phyloP scores from a whole-genome alignment of 306 rosid genomes.

The Spatholobus suberectus region DNA sequence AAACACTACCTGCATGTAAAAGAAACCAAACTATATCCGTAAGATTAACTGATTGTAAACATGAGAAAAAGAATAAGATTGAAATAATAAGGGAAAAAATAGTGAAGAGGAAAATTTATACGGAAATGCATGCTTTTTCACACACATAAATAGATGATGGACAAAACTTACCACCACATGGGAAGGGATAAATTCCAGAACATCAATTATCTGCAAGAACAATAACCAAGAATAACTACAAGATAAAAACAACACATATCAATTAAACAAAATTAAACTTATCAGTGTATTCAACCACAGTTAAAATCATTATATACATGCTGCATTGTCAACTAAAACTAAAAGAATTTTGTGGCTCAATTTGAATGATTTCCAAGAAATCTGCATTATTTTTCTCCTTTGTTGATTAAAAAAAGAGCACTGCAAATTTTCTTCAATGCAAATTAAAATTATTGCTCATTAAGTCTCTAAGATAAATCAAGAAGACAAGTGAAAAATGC shows the following conservation, averaged over 20 bases:
- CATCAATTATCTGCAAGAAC: constrained; percentile 87
- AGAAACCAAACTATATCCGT: constrained; percentile 39
- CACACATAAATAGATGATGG: constrained; percentile 26
- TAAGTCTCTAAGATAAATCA: neutral
- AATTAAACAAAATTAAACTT: constrained; percentile 25
- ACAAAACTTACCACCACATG: constrained; percentile 86
- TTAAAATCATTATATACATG: constrained; percentile 4
- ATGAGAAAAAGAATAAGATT: neutral
- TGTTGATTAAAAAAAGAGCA: neutral
- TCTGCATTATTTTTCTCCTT: neutral
- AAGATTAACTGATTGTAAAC: constrained; percentile 9
- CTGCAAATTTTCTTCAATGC: neutral
- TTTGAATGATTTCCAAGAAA: neutral
- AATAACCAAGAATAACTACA: constrained; percentile 26
- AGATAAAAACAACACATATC: constrained; percentile 12
- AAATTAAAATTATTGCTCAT: constrained; percentile 15
- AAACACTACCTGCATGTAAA: constrained; percentile 88
- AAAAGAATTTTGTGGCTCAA: neutral
- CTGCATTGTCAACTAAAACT: neutral
- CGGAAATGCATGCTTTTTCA: constrained; percentile 25
- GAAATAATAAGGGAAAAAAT: neutral
- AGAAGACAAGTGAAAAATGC: constrained; percentile 15
- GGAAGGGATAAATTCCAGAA: constrained; percentile 85
- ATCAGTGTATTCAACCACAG: neutral
- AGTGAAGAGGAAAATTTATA: neutral